A percentile compares a stretch with the other conserved stretches of the same genome.
Conservation (phyloP, 139 green algal genomes). For the Auxenochlorella pyrenoidosa region DNA sequence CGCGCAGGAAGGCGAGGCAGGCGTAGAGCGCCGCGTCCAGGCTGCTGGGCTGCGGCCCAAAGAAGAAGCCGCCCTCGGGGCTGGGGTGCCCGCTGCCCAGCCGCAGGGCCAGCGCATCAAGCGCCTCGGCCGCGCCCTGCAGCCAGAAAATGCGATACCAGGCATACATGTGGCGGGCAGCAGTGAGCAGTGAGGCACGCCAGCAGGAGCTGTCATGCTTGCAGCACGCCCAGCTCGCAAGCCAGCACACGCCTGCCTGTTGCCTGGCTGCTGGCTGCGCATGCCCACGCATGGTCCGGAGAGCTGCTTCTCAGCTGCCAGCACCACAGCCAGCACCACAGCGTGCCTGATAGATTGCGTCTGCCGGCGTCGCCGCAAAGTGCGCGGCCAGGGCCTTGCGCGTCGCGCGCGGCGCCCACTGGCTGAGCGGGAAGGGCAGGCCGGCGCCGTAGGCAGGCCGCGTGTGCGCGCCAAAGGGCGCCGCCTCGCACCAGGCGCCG, state of each 20-base stretch:
- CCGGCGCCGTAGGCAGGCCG: conserved; percentile 15
- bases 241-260: neutral
- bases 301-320: neutral
- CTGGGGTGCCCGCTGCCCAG: neutral
- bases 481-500: conserved; percentile 40
- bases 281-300: neutral
- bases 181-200: too few species aligned
- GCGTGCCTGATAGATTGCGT: neutral
- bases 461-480: conserved; percentile 24
- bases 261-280: neutral
- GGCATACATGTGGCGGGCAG: too few species aligned
- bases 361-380: neutral
- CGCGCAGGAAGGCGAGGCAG: conserved; percentile 41
- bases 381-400: neutral
- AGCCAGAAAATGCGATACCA: too few species aligned
- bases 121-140: conserved; percentile 2
- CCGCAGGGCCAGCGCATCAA: conserved; percentile 29
- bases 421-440: conserved; percentile 37
- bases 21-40: conserved; percentile 16
- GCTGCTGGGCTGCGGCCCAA: conserved; percentile 36
- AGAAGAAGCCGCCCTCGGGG: conserved; percentile 29
- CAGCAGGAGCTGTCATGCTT: too few species aligned
- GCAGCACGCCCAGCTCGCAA: too few species aligned
- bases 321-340: neutral
- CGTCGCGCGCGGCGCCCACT: neutral